These are phyloP conservation scores for Oryza glumipatula DNA, from an alignment of 176 grass and related monocot species.

Conservation along the genomic window DNA sequence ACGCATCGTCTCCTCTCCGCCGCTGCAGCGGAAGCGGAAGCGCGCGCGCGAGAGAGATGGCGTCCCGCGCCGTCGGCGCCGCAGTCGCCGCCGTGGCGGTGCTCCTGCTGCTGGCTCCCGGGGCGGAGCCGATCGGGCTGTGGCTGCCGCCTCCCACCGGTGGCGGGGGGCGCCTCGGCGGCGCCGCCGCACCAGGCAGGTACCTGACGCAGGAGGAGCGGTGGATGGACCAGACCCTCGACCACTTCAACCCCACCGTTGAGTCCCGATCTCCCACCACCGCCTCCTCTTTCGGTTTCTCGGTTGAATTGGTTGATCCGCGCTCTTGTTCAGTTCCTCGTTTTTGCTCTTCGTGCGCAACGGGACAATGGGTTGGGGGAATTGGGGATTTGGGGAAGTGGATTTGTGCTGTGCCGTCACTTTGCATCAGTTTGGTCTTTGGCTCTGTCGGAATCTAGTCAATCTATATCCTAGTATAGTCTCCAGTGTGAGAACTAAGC, in stretches of 20 bases:
- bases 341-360: background rate
- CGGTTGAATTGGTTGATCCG: background rate
- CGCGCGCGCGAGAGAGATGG: conserved; percentile 34
- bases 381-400: background rate
- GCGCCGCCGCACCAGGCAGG: conserved; percentile 28
- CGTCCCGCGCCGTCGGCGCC: conserved; percentile 1
- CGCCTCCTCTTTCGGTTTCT: background rate
- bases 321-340: background rate
- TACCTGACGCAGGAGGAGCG: conserved; percentile 79
- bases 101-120: background rate
- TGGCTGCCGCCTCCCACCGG: conserved; percentile 45
- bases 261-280: background rate
- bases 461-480: background rate
- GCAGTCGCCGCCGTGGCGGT: background rate
- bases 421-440: background rate
- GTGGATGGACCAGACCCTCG: conserved; percentile 89
- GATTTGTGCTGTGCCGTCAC: conserved; percentile 6
- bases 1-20: too few species aligned
- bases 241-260: conserved; percentile 93
- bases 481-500: background rate
- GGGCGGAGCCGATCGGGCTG: conserved; percentile 46
- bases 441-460: background rate
- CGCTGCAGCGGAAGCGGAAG: background rate
- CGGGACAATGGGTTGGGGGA: background rate
- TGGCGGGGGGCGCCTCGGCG: conserved; percentile 36